Conservation (phyloP, 148 eudicot genomes). For the Vaccinium macrocarpon region DNA sequence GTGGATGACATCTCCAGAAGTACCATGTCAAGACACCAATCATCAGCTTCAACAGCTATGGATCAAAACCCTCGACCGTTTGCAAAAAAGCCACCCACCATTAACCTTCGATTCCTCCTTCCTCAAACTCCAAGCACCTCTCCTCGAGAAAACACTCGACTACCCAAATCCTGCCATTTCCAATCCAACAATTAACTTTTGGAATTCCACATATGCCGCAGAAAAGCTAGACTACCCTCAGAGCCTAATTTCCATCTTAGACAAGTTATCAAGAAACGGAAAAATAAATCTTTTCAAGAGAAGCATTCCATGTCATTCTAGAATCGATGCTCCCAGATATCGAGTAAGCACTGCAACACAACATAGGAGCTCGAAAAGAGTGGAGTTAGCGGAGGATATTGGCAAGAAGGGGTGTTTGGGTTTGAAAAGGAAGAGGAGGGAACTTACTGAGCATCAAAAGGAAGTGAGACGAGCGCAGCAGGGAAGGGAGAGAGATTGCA, state of each 20-base stretch:
- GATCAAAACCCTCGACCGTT: conserved; percentile 49
- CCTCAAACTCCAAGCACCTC: conserved; percentile 54
- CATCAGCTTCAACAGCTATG: conserved; percentile 53
- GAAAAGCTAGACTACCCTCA: conserved; percentile 58
- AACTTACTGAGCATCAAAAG: conserved; percentile 81
- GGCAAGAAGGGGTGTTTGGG: conserved; percentile 13
- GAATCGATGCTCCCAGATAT: conserved; percentile 20
- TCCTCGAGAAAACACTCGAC: conserved; percentile 58
- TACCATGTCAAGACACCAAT: conserved; percentile 16
- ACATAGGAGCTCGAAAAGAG: conserved; percentile 64
- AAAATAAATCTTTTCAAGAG: conserved; percentile 42
- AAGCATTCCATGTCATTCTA: conserved; percentile 24
- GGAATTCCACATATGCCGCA: conserved; percentile 72
- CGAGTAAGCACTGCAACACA: conserved; percentile 36
- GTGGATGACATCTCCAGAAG: conserved; percentile 49
- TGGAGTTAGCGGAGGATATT: conserved; percentile 39
- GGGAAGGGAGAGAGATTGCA: conserved; percentile 60
- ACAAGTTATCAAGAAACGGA: conserved; percentile 59
- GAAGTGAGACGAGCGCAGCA: conserved; percentile 92
- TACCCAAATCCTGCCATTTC: conserved; percentile 68
- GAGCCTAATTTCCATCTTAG: conserved; percentile 44
- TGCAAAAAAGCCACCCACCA: conserved; percentile 57
- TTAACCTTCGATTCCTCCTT: conserved; percentile 53
- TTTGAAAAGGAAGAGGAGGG: conserved; percentile 50
- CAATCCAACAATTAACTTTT: conserved; percentile 52